A percentile compares a stretch with the other conserved stretches of the same genome.
These are phyloP conservation scores for Chytriomyces confervae DNA, from an alignment of 192 early-diverging fungal species.

Conservation along the genomic window DNA sequence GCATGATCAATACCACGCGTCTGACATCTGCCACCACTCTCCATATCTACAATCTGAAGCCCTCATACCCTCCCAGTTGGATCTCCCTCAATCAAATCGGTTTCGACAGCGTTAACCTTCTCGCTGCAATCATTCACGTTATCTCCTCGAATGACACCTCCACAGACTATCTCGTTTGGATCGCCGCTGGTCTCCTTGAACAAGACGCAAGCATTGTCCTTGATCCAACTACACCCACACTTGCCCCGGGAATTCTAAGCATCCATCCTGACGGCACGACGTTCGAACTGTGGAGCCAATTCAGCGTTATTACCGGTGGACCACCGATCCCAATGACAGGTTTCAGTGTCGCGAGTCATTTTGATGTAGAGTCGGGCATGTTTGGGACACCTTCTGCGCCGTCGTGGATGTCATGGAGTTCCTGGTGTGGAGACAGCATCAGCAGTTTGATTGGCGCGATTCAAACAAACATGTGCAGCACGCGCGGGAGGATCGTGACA, in stretches of 20 bases:
- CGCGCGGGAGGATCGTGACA: constrained; percentile 24
- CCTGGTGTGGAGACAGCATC: constrained; percentile 31
- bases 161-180: constrained; percentile 15
- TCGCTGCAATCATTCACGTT: constrained; percentile 10
- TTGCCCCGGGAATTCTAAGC: constrained; percentile 18
- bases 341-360: constrained; percentile 14
- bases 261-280: constrained; percentile 12
- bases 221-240: constrained; percentile 23
- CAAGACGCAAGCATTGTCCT: constrained; percentile 11
- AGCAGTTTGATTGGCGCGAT: constrained; percentile 29
- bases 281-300: constrained; percentile 18
- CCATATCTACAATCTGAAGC: constrained; percentile 32
- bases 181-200: constrained; percentile 24
- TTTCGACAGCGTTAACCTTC: constrained; percentile 29
- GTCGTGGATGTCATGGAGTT: constrained; percentile 32
- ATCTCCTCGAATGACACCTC: neutral
- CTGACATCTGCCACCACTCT: neutral
- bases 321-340: constrained; percentile 32
- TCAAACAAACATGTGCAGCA: constrained; percentile 29
- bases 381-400: constrained; percentile 3
- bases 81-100: constrained; percentile 31
- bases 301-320: constrained; percentile 29
- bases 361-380: constrained; percentile 14
- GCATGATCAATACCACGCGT: neutral
- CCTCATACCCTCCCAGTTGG: constrained; percentile 28